These are phyloP conservation scores for Hygrocybe punicea DNA, from an alignment of 768 basidiomycete genomes.

Conservation along the genomic window DNA sequence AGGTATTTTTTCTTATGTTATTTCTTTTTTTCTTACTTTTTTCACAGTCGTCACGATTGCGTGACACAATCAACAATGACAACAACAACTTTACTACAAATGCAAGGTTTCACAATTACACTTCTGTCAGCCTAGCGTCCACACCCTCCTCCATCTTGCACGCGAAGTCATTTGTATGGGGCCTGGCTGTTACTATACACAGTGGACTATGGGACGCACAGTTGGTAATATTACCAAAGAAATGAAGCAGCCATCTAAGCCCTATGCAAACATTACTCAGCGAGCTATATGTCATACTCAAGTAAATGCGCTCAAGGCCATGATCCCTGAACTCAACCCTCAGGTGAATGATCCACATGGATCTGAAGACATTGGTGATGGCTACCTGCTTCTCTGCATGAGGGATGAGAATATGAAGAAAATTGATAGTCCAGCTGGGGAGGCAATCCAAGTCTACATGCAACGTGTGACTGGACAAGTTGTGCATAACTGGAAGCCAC, in stretches of 20 bases:
- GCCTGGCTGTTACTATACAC: background rate
- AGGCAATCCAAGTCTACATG: background rate
- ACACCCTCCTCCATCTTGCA: conserved; percentile 3
- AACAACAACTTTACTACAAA: background rate
- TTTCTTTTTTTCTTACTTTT: too few species aligned
- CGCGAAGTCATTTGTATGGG: conserved; percentile 1
- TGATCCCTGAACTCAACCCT: conserved; percentile 4
- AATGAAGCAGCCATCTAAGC: conserved; percentile 5
- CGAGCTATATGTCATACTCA: conserved; percentile 1
- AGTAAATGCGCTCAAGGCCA: conserved; percentile 2
- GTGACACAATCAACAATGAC: too few species aligned
- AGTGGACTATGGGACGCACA: conserved; percentile 7
- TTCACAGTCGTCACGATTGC: too few species aligned
- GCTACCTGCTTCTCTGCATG: conserved; percentile 4
- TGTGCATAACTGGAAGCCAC: too few species aligned
- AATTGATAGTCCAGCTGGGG: background rate
- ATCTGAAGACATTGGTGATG: background rate
- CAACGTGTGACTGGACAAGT: background rate
- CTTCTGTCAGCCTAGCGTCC: conserved; percentile 5
- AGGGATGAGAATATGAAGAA: background rate
- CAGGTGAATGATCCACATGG: background rate
- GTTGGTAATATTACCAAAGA: conserved; percentile 6
- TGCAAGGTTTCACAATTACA: background rate
- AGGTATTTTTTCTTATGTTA: too few species aligned
- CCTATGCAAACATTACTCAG: conserved; percentile 7